Conservation (phyloP, 2,329 filamentous ascomycete species). For the Cordyceps javanica region DNA sequence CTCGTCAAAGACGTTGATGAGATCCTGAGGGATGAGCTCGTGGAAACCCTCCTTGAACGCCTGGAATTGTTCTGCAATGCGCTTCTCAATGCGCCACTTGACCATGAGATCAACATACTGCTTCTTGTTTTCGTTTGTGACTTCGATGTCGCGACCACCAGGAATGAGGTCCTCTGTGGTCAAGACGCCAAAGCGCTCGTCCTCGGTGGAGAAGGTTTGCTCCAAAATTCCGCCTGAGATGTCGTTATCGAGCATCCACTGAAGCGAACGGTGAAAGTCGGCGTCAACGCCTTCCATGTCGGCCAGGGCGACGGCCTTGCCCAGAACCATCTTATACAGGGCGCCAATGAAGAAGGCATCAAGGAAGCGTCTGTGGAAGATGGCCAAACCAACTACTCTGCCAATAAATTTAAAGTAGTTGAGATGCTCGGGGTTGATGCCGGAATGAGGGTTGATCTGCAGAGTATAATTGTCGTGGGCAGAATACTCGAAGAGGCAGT, state of each 20-base stretch:
- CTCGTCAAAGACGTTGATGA: constrained; percentile 98
- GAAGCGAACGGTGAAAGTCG: constrained; percentile 91
- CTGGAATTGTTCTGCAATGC: constrained; percentile 96
- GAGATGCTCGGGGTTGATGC: constrained; percentile 97
- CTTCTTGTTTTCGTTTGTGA: constrained; percentile 98
- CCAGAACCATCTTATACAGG: constrained; percentile 98
- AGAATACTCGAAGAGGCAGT: constrained; percentile 98
- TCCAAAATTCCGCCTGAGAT: constrained; percentile 89
- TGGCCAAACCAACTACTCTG: constrained; percentile 90
- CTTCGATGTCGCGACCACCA: constrained; percentile 82
- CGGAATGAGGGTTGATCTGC: constrained; percentile 98
- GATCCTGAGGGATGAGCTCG: constrained; percentile 90
- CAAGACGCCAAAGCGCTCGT: constrained; percentile 93
- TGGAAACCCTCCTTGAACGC: constrained; percentile 97
- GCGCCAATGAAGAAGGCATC: constrained; percentile 99
- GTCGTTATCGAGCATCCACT: constrained; percentile 98
- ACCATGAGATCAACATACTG: constrained; percentile 98
- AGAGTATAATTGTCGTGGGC: constrained; percentile 99
- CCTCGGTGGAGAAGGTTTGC: constrained; percentile 93
- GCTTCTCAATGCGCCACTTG: constrained; percentile 98
- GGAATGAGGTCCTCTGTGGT: constrained; percentile 92
- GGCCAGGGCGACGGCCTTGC: constrained; percentile 82
- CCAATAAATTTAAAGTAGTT: constrained; percentile 99
- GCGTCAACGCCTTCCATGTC: constrained; percentile 99
- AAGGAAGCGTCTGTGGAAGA: constrained; percentile 95